Evolutionary conservation across 2,329 filamentous ascomycete species (phyloP), one percentile per base, ranked within the genome.

Genomic region (Colletotrichum sp.): DNA sequence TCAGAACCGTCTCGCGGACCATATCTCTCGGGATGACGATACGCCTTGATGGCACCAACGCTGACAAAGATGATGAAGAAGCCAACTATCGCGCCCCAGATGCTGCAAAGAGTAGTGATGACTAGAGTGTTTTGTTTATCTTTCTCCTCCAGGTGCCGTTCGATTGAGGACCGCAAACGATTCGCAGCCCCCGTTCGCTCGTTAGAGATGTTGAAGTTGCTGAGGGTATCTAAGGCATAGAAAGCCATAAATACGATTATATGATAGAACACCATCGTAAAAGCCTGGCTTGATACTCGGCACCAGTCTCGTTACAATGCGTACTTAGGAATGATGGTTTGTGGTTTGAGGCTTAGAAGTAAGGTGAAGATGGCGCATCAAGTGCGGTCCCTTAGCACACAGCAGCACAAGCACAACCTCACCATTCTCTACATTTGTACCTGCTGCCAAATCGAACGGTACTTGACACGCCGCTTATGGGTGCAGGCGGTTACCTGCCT

Each of bases 401-500:
- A 22, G 10, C n/a, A 22, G 6, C 6, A 22, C 43, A n/a, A 52
- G 8, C n/a, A 52, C 10, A 52, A 22, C n/a, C 10, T 52, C 43
- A 5, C 6, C 43, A 52, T 8, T 52, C 10, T 48, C n/a, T 52
- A 52, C 43, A 22, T 22, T 52, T 52, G 13, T 52, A 52, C 43
- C 0, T 52, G 43, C n/a, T 4, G 3, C 3, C 2, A 52, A 52
- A 22, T 52, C 13, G 0, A 22, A 4, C 6, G n/a, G 2, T 52
- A 8, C 1, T 52, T 52, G 43, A 22, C 43, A 48, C 43, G 43
- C 43, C 18, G 13, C 10, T n/a, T 3, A 52, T 10, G 12, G 43
- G 13, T 13, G 22, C 13, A 52, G 43, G 43, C 43, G 6, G 43
- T 52, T 22, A 12, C 43, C n/a, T 22, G 43, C n/a, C n/a, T n/a